A percentile compares a stretch with the other conserved stretches of the same genome.
Conservation (phyloP, 306 rosid species). For the Vigna radiata region DNA sequence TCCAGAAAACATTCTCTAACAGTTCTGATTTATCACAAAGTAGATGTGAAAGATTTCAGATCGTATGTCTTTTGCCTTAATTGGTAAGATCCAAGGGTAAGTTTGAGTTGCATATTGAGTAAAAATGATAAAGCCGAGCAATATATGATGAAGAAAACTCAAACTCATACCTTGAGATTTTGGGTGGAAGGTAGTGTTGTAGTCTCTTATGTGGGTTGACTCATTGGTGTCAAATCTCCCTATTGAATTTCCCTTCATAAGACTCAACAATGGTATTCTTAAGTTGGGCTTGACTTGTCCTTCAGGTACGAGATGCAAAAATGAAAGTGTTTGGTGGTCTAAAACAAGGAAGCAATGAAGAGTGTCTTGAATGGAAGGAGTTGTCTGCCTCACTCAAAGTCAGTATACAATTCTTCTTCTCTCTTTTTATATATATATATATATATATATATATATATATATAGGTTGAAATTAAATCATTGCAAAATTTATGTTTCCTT, state of each 20-base stretch:
- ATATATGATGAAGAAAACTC: too few species aligned
- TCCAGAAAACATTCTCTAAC: slow-evolving; percentile 14
- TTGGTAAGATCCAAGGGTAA: too few species aligned
- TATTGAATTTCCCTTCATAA: too few species aligned
- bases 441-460: not conserved
- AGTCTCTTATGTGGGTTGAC: too few species aligned
- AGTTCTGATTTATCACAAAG: not conserved
- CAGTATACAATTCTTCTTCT: not conserved
- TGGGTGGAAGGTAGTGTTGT: too few species aligned
- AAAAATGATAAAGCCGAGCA: too few species aligned
- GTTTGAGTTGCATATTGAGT: too few species aligned
- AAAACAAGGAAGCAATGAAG: slow-evolving; percentile 79
- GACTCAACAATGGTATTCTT: slow-evolving; percentile 1
- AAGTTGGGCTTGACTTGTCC: slow-evolving; percentile 43
- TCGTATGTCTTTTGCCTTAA: slow-evolving; percentile 21
- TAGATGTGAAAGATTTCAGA: slow-evolving; percentile 25
- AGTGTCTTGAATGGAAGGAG: slow-evolving; percentile 72
- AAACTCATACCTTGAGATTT: too few species aligned
- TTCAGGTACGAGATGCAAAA: slow-evolving; percentile 88
- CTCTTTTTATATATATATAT: too few species aligned
- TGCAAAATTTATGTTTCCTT: slow-evolving; percentile 44
- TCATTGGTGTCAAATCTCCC: too few species aligned
- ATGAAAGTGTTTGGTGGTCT: slow-evolving; percentile 74
- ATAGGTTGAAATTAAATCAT: slow-evolving; percentile 31
- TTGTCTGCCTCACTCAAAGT: slow-evolving; percentile 79